Base-by-base conservation (phyloP, 2,329 filamentous ascomycete genomes). In the Fusarium cicatricum region DNA sequence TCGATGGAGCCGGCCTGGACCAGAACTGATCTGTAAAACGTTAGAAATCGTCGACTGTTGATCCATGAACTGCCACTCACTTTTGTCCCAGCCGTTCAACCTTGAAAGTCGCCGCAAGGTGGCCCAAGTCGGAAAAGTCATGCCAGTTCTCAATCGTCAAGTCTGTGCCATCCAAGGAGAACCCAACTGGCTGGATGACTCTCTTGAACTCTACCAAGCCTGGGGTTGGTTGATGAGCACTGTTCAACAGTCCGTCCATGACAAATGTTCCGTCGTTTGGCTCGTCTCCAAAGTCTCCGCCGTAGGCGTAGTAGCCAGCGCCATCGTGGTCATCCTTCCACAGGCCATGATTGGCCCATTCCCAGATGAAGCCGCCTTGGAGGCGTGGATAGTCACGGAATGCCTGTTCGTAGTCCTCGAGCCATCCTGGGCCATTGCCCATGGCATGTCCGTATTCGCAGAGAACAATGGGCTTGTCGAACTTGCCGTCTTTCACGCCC, bases 371-470 rank as follows among this genome's bases (percentile, higher is more conserved):
- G 0, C 88, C 88, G 11, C 88, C 88, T 66, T 90, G 87, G 0
- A 90, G 78, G 2, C 81, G 80, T 0, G 81, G 81, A 55, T 89
- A 77, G 23, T 78, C 78, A 28, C 83, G 81, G 74, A 90, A 91
- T 0, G 81, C 79, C 34, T 86, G 78, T 42, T 88, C 78, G 55
- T 91, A 91, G 56, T 90, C 88, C 55, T 88, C 82, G 11, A 91
- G 78, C 29, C 83, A 84, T 2, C 89, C 89, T 0, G 89, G 89
- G 0, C 88, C 89, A 64, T 91, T 91, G 6, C 89, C 89, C 89
- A 91, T 91, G 2, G 89, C 87, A 65, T 85, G 82, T 0, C 72
- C 81, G 55, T 83, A 85, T 59, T 86, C 83, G 65, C 82, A 85
- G 3, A 85, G 77, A 2, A 90, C 75, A 2, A 89, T 73, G 0